Evolutionary conservation across 305 asterid species (phyloP).

Genomic region (Fraxinus paxiana): DNA sequence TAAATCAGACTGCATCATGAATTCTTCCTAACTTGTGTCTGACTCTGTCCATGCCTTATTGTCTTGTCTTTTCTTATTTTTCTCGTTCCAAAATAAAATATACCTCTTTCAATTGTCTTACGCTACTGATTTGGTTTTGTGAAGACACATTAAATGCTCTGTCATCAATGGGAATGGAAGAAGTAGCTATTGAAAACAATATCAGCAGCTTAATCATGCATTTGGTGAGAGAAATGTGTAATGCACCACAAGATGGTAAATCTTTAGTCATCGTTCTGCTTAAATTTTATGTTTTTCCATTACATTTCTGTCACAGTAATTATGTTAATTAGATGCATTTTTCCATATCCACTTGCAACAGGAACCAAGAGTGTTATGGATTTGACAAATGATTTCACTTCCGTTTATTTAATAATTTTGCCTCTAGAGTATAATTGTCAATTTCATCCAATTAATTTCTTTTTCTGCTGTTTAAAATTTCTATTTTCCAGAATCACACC

Average conservation of each 20-base stretch:
- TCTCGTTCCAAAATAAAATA: constrained; percentile 1
- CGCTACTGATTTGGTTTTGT: constrained; percentile 21
- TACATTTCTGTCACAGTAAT: background rate
- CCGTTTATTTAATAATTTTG: background rate
- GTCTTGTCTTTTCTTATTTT: constrained; percentile 13
- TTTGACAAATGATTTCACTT: constrained; percentile 16
- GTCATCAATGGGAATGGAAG: constrained; percentile 37
- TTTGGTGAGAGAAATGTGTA: constrained; percentile 66
- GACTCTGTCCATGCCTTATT: background rate
- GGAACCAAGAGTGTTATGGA: background rate
- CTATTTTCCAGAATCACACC: constrained; percentile 40
- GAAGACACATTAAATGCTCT: constrained; percentile 62
- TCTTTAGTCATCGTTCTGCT: constrained; percentile 17
- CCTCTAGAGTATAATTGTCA: constrained; percentile 8
- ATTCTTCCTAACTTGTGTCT: constrained; percentile 8
- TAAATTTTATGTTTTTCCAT: constrained; percentile 2
- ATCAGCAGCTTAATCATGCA: constrained; percentile 63
- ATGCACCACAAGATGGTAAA: constrained; percentile 56
- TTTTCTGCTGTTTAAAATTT: constrained; percentile 14
- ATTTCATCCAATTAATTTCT: constrained; percentile 14
- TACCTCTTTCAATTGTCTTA: constrained; percentile 9
- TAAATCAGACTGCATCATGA: constrained; percentile 4
- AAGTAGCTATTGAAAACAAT: constrained; percentile 56
- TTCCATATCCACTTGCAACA: background rate
- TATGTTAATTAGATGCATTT: constrained; percentile 10